A percentile compares a stretch with the other conserved stretches of the same genome.
Conservation (phyloP, 1,284 basidiomycete genomes). For the Fistulinella staudtii region DNA sequence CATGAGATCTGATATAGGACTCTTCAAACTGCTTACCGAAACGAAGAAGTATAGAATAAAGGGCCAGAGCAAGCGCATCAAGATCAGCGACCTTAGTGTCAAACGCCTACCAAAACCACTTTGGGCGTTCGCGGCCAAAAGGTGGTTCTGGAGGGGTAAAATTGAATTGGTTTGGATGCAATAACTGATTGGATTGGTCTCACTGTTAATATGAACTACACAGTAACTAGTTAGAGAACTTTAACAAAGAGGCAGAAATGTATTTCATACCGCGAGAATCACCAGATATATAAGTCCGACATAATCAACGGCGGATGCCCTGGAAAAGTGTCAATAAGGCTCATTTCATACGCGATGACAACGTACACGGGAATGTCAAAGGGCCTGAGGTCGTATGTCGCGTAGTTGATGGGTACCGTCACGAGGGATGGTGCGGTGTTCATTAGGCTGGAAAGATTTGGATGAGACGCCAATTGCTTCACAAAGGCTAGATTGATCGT, state of each 20-base stretch:
- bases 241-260: constrained; percentile 31
- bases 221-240: constrained; percentile 22
- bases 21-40: constrained; percentile 40
- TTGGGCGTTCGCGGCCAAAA: constrained; percentile 30
- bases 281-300: constrained; percentile 75
- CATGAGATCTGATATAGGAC: neutral
- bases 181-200: constrained; percentile 24
- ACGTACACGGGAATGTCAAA: constrained; percentile 62
- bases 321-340: constrained; percentile 25
- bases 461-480: constrained; percentile 31
- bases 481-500: constrained; percentile 38
- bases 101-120: constrained; percentile 52
- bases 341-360: neutral
- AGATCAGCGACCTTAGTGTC: constrained; percentile 49
- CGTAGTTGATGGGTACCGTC: constrained; percentile 48
- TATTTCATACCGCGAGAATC: constrained; percentile 46
- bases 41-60: constrained; percentile 56
- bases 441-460: constrained; percentile 38
- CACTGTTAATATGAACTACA: constrained; percentile 40
- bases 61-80: constrained; percentile 53
- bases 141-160: constrained; percentile 22
- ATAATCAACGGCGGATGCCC: constrained; percentile 68
- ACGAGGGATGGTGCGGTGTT: constrained; percentile 57
- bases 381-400: constrained; percentile 55
- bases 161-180: neutral